A percentile compares a stretch with the other conserved stretches of the same genome.
These are phyloP conservation scores for Gryganskiella cystojenkinii DNA, from an alignment of 192 early-diverging fungal genomes.

Conservation along the genomic window DNA sequence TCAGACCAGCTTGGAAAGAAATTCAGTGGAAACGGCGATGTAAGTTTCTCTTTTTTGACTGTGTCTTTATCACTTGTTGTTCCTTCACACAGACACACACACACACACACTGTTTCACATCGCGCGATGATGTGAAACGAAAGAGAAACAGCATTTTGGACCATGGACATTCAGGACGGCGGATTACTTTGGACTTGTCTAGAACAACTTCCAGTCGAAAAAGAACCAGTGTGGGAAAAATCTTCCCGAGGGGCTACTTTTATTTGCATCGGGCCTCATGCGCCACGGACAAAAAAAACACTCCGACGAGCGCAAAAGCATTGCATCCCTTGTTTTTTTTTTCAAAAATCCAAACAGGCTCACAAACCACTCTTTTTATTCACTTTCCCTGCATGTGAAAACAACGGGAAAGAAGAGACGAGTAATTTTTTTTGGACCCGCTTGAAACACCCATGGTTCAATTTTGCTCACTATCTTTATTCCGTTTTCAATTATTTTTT, in stretches of 20 bases:
- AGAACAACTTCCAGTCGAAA: too few species aligned
- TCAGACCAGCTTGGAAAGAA: constrained; percentile 52
- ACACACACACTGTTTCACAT: too few species aligned
- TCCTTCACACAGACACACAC: background rate
- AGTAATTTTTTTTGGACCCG: too few species aligned
- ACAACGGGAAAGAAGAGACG: background rate
- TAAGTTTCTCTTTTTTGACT: constrained; percentile 26
- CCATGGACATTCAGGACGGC: too few species aligned
- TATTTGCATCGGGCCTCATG: too few species aligned
- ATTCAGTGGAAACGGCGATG: constrained; percentile 61
- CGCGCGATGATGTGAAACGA: too few species aligned
- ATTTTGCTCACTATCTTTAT: background rate
- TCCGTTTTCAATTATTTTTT: background rate
- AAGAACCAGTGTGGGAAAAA: too few species aligned
- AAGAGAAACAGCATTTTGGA: too few species aligned
- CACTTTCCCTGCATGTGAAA: constrained; percentile 11
- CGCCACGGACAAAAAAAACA: background rate
- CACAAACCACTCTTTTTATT: background rate
- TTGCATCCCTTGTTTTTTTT: too few species aligned
- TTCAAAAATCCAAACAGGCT: too few species aligned
- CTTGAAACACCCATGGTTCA: constrained; percentile 7
- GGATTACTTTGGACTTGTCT: too few species aligned
- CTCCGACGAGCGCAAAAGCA: background rate
- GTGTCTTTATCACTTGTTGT: background rate
- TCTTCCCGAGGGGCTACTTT: too few species aligned